These are phyloP conservation scores for Echites panduratus DNA, from an alignment of 257 asterid genomes.

Conservation along the genomic window DNA sequence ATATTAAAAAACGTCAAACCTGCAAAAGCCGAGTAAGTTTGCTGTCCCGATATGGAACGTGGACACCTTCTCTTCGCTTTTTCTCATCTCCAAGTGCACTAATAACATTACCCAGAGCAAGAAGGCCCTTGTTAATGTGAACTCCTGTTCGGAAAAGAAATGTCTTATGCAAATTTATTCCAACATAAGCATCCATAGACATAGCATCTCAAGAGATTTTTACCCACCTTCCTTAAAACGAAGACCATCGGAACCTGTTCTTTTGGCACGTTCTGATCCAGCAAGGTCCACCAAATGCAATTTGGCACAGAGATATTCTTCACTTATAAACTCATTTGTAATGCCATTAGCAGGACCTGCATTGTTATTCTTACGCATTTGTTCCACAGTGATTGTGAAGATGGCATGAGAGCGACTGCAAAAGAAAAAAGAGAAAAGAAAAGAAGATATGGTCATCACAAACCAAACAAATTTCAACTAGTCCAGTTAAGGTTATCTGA, in stretches of 20 bases:
- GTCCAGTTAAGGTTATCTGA: not conserved
- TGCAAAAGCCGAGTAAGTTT: slow-evolving; percentile 97
- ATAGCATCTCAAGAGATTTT: slow-evolving; percentile 3
- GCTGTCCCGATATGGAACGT: slow-evolving; percentile 97
- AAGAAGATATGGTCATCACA: not conserved
- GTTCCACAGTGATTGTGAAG: slow-evolving; percentile 98
- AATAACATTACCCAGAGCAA: slow-evolving; percentile 95
- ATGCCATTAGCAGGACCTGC: slow-evolving; percentile 38
- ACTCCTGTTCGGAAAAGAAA: slow-evolving; percentile 53
- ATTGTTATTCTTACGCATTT: slow-evolving; percentile 65
- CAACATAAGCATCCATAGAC: slow-evolving; percentile 9
- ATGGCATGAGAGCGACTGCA: slow-evolving; percentile 97
- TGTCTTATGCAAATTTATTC: slow-evolving; percentile 10
- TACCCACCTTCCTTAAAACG: slow-evolving; percentile 92
- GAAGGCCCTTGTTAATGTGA: slow-evolving; percentile 98
- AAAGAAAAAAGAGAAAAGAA: slow-evolving; percentile 15
- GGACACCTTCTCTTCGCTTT: slow-evolving; percentile 91
- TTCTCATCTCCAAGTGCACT: slow-evolving; percentile 99
- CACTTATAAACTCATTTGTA: slow-evolving; percentile 63
- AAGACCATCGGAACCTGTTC: slow-evolving; percentile 97
- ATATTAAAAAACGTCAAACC: slow-evolving; percentile 41
- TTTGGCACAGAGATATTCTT: slow-evolving; percentile 96
- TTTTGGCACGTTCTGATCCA: slow-evolving; percentile 98
- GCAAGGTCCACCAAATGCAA: slow-evolving; percentile 99
- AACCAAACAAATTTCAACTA: not conserved